Evolutionary conservation across 495 filamentous ascomycete species (phyloP).

Genomic region (Terfezia boudieri): DNA sequence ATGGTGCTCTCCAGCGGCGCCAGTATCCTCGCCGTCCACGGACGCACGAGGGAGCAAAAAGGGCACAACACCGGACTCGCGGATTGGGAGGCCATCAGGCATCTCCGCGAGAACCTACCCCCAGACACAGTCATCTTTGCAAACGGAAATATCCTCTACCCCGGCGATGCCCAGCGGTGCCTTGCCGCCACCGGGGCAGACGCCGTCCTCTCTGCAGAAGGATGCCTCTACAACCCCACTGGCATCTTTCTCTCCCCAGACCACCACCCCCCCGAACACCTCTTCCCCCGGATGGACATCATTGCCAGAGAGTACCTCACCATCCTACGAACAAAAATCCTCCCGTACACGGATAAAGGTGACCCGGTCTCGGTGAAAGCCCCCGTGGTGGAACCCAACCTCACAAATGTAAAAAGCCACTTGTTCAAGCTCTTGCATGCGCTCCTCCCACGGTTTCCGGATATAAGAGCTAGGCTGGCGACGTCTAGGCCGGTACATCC

Average conservation of each 20-base stretch:
- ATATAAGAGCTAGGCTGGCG: constrained; percentile 65
- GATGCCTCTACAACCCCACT: constrained; percentile 64
- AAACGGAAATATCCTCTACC: constrained; percentile 78
- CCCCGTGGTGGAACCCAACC: constrained; percentile 38
- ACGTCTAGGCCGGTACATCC: constrained; percentile 21
- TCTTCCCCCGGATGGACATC: constrained; percentile 72
- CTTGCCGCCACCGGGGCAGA: constrained; percentile 72
- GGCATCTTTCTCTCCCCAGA: constrained; percentile 48
- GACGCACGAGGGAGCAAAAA: constrained; percentile 73
- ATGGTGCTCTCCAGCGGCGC: constrained; percentile 77
- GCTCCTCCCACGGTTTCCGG: constrained; percentile 49
- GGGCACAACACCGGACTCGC: constrained; percentile 87
- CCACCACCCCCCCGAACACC: constrained; percentile 39
- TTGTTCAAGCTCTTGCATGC: constrained; percentile 78
- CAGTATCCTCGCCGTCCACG: constrained; percentile 82
- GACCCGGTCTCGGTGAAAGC: constrained; percentile 21
- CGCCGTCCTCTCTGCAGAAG: constrained; percentile 88
- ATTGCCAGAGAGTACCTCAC: constrained; percentile 73
- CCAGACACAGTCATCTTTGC: constrained; percentile 81
- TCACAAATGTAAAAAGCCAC: constrained; percentile 71
- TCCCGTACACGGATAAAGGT: constrained; percentile 33
- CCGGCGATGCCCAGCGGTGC: constrained; percentile 59
- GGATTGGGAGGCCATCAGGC: constrained; percentile 69
- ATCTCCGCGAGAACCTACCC: constrained; percentile 63
- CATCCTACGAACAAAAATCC: constrained; percentile 56